A percentile compares a stretch with the other conserved stretches of the same genome.
phyloP scores from a whole-genome alignment of 108 stramenopile species.

The Discostella pseudostelligera region DNA sequence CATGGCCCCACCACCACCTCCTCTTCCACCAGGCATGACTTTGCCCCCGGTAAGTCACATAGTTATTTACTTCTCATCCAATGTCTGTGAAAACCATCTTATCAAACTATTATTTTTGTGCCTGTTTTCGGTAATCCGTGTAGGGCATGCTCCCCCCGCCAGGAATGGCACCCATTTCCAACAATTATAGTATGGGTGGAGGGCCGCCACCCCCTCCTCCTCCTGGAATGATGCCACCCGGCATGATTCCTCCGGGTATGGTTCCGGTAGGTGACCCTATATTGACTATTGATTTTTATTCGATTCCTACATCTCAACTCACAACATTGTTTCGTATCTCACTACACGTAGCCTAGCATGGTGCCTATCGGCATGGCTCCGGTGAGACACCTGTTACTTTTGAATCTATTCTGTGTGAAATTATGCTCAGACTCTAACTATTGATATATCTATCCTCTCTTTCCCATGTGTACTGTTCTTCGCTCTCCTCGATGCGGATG shows the following conservation, averaged over 20 bases:
- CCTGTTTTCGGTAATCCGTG: neutral
- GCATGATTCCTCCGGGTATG: slow-evolving; percentile 32
- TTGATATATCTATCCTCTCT: no score
- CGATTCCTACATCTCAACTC: no score
- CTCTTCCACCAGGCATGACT: neutral
- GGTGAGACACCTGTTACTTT: no score
- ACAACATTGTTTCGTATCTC: no score
- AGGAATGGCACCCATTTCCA: slow-evolving; percentile 45
- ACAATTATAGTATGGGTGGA: slow-evolving; percentile 6
- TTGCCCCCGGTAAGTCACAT: slow-evolving; percentile 12
- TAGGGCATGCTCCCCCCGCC: slow-evolving; percentile 46
- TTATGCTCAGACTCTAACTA: no score
- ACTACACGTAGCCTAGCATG: no score
- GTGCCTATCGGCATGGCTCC: no score
- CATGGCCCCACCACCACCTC: slow-evolving; percentile 27
- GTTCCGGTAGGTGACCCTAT: neutral
- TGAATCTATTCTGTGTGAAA: no score
- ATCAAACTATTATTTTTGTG: neutral
- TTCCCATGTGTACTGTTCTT: neutral
- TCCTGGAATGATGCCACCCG: slow-evolving; percentile 31
- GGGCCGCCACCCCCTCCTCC: slow-evolving; percentile 17
- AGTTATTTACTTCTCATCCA: neutral
- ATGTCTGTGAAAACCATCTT: neutral
- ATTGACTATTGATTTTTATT: neutral
- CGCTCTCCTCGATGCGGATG: neutral